These are phyloP conservation scores for Pseudogymnoascus sp. DNA, from an alignment of 2,329 filamentous ascomycete species.

Conservation along the genomic window DNA sequence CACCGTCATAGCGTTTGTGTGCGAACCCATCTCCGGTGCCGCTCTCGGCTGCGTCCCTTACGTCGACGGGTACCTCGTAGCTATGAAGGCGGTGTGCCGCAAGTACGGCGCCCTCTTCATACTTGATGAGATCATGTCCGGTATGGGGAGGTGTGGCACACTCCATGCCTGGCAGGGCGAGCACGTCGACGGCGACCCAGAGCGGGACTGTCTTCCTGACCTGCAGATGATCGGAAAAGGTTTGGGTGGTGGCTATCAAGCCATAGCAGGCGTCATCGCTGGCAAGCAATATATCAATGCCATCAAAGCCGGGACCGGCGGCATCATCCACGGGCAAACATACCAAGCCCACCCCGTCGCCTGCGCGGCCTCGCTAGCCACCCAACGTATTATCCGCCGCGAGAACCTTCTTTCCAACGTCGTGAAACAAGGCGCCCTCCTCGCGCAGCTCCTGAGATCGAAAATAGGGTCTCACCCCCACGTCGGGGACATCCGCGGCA, in stretches of 20 bases:
- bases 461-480: slow-evolving; percentile 36
- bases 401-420: slow-evolving; percentile 53
- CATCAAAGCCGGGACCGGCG: slow-evolving; percentile 13
- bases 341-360: slow-evolving; percentile 52
- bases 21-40: slow-evolving; percentile 60
- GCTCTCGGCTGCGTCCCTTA: slow-evolving; percentile 62
- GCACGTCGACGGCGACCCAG: slow-evolving; percentile 24
- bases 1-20: slow-evolving; percentile 57
- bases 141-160: slow-evolving; percentile 43
- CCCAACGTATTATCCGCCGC: slow-evolving; percentile 49
- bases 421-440: slow-evolving; percentile 39
- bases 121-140: slow-evolving; percentile 64
- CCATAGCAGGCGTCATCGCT: slow-evolving; percentile 52
- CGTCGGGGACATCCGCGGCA: slow-evolving; percentile 53
- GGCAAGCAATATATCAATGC: slow-evolving; percentile 40
- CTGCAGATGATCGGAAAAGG: slow-evolving; percentile 60
- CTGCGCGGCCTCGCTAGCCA: slow-evolving; percentile 54
- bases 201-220: slow-evolving; percentile 40
- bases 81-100: slow-evolving; percentile 59
- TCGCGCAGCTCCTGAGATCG: slow-evolving; percentile 37
- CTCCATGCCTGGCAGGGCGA: slow-evolving; percentile 49
- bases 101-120: slow-evolving; percentile 67
- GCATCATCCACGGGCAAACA: slow-evolving; percentile 38
- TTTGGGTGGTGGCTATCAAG: slow-evolving; percentile 53
- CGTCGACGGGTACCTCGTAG: slow-evolving; percentile 58